Evolutionary conservation across 2,329 filamentous ascomycete species (phyloP).

Genomic region (Botryosphaeria dothidea): DNA sequence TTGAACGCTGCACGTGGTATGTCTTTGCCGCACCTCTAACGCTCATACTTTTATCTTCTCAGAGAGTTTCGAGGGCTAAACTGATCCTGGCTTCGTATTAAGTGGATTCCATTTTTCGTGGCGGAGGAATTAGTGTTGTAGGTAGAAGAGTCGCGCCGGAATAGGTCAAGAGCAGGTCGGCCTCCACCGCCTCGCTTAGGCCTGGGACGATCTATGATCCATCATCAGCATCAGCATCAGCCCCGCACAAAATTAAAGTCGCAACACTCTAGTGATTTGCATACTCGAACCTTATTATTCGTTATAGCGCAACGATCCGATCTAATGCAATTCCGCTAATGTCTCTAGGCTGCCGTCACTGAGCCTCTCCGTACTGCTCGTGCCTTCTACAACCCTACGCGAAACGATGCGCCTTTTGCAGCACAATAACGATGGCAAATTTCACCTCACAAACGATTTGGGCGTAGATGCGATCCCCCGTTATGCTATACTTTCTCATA

Average conservation of each 20-base stretch:
- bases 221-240: too few relatives aligned
- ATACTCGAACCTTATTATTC: too few relatives aligned
- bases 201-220: too few relatives aligned
- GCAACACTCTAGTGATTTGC: too few relatives aligned
- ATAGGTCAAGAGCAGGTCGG: too few relatives aligned
- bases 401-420: background rate
- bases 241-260: too few relatives aligned
- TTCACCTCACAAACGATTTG: background rate
- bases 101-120: background rate
- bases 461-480: background rate
- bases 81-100: background rate
- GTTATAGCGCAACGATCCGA: too few relatives aligned
- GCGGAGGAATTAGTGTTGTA: background rate
- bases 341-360: too few relatives aligned
- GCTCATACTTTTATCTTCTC: background rate
- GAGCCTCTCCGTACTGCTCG: too few relatives aligned
- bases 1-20: background rate
- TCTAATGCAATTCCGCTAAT: too few relatives aligned
- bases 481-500: constrained; percentile 20
- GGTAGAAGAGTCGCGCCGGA: background rate
- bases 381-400: too few relatives aligned
- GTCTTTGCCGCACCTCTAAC: background rate
- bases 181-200: too few relatives aligned
- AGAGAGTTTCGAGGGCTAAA: background rate
- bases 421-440: background rate